Conservation (phyloP, 805 yeast genomes). For the Kodamaea restingae region DNA sequence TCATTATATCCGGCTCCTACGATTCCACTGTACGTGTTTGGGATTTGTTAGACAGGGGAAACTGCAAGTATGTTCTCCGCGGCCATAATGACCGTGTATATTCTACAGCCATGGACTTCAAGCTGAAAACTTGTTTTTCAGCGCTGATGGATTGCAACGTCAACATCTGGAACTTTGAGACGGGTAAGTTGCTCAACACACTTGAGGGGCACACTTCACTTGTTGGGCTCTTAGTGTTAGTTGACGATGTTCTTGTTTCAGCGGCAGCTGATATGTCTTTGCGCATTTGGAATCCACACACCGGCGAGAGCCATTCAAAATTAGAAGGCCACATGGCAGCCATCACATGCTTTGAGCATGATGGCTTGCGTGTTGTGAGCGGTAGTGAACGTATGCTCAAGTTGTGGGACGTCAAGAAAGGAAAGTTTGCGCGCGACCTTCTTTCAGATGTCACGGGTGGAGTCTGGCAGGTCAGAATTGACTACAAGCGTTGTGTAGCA, state of each 20-base stretch:
- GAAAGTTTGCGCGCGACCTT: constrained; percentile 69
- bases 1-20: constrained; percentile 84
- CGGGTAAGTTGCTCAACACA: constrained; percentile 65
- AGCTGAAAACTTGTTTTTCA: constrained; percentile 75
- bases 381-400: constrained; percentile 87
- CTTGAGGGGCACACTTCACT: constrained; percentile 85
- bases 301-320: constrained; percentile 60
- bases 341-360: constrained; percentile 90
- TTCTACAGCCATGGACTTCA: constrained; percentile 77
- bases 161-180: constrained; percentile 81
- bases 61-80: constrained; percentile 64
- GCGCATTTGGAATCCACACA: constrained; percentile 87
- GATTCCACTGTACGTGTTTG: constrained; percentile 89
- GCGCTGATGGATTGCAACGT: constrained; percentile 90
- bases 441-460: constrained; percentile 73
- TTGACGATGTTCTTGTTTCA: constrained; percentile 73
- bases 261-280: constrained; percentile 96
- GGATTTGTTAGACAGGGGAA: constrained; percentile 69
- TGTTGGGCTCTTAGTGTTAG: constrained; percentile 81
- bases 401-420: constrained; percentile 80
- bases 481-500: constrained; percentile 78
- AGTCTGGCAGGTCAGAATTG: constrained; percentile 93
- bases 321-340: constrained; percentile 83
- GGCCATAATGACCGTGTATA: constrained; percentile 90
- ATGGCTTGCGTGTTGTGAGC: constrained; percentile 76